Conservation (phyloP, 345 rosid species). For the Viola odorata region DNA sequence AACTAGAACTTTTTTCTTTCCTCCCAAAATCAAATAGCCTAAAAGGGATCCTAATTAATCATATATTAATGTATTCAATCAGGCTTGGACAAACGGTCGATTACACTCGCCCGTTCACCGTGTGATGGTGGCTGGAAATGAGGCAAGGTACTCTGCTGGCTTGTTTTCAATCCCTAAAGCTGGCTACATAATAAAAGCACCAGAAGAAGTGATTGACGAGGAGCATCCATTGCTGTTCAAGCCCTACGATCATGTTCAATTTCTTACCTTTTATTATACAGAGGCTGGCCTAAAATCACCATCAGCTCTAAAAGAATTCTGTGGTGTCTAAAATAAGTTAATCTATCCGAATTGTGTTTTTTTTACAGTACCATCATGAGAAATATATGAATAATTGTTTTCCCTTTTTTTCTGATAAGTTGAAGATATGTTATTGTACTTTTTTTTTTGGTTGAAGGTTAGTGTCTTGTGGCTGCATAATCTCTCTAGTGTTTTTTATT, state of each 20-base stretch:
- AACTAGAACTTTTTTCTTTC: too few relatives aligned
- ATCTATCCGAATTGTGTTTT: too few relatives aligned
- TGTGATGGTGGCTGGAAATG: slow-evolving; percentile 36
- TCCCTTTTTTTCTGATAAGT: too few relatives aligned
- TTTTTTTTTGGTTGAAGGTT: too few relatives aligned
- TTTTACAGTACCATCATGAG: too few relatives aligned
- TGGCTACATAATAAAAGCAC: neutral
- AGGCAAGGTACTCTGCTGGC: slow-evolving; percentile 30
- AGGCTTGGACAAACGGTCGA: slow-evolving; percentile 42
- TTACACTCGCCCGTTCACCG: slow-evolving; percentile 28
- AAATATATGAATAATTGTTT: too few relatives aligned
- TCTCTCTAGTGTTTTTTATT: too few relatives aligned
- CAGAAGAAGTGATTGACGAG: slow-evolving; percentile 13
- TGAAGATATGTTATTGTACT: too few relatives aligned
- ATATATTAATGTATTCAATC: neutral
- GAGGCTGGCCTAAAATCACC: too few relatives aligned
- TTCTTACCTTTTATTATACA: neutral
- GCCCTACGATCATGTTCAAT: slow-evolving; percentile 11
- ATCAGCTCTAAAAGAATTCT: neutral
- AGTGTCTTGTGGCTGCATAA: too few relatives aligned
- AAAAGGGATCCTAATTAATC: neutral
- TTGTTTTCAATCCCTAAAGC: slow-evolving; percentile 22
- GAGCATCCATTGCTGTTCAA: slow-evolving; percentile 9
- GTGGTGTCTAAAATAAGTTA: neutral
- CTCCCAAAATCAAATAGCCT: too few relatives aligned